These are phyloP conservation scores for Solanum appendiculatum DNA, from an alignment of 257 asterid species.

Conservation along the genomic window DNA sequence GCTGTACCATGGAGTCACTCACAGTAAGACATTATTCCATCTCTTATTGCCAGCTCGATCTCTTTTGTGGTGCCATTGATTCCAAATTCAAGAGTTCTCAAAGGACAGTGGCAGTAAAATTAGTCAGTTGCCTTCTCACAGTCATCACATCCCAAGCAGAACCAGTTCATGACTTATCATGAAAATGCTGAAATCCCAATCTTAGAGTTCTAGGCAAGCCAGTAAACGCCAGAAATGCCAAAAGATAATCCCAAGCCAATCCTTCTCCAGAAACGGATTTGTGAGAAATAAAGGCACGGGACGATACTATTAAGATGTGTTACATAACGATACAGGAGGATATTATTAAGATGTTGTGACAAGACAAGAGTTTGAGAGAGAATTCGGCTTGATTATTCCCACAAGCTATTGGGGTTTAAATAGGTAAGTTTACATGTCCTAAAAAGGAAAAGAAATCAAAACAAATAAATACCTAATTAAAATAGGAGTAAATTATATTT, in stretches of 20 bases:
- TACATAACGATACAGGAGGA: neutral
- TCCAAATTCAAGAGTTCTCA: neutral
- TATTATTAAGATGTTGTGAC: neutral
- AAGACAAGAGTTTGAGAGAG: neutral
- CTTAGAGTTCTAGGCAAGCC: neutral
- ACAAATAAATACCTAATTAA: neutral
- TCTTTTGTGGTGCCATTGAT: neutral
- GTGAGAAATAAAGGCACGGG: neutral
- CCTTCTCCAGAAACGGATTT: neutral
- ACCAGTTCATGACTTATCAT: neutral
- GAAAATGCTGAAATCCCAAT: neutral
- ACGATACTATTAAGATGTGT: neutral
- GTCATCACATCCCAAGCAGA: neutral
- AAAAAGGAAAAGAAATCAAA: neutral
- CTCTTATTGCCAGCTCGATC: neutral
- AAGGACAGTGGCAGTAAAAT: neutral
- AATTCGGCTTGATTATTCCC: neutral
- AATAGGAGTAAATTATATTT: neutral
- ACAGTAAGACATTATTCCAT: neutral
- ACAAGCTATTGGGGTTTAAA: neutral
- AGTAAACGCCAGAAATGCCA: neutral
- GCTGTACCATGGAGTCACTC: neutral
- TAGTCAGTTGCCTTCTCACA: neutral
- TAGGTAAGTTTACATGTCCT: neutral
- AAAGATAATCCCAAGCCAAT: neutral